Conservation (phyloP, 2,329 filamentous ascomycete genomes). For the Alternaria novae-zelandiae region DNA sequence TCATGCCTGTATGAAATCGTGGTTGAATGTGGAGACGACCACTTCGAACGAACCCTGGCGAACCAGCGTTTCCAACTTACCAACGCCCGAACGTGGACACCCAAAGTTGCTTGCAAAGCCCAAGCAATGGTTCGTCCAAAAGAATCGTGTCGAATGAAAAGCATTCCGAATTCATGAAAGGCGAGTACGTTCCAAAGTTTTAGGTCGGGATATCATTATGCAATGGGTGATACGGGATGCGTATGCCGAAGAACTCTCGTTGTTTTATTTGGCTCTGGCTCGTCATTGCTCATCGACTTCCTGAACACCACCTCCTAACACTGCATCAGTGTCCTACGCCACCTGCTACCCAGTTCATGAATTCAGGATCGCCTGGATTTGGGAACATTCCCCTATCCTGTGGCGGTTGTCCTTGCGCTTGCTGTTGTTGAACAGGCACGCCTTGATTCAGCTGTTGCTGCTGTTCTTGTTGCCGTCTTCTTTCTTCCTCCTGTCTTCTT, state of each 20-base stretch:
- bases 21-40: background rate
- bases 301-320: background rate
- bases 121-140: background rate
- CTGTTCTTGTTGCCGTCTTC: constrained; percentile 36
- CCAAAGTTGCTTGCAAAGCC: background rate
- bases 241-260: background rate
- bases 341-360: constrained; percentile 70
- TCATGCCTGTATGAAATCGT: background rate
- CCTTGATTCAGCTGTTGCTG: constrained; percentile 40
- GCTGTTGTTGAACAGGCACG: constrained; percentile 28
- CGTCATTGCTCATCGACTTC: background rate
- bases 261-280: background rate
- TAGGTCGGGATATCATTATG: background rate
- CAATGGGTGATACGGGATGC: background rate
- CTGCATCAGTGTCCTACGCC: constrained; percentile 66
- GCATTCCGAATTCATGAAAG: background rate
- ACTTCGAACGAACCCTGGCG: background rate
- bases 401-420: constrained; percentile 28
- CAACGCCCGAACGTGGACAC: background rate
- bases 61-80: background rate
- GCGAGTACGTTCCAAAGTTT: background rate
- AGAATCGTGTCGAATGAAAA: background rate
- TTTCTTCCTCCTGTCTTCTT: constrained; percentile 52
- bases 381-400: constrained; percentile 67
- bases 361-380: constrained; percentile 70